Conservation (phyloP, 495 filamentous ascomycete species). For the Penicillium flavigenum region DNA sequence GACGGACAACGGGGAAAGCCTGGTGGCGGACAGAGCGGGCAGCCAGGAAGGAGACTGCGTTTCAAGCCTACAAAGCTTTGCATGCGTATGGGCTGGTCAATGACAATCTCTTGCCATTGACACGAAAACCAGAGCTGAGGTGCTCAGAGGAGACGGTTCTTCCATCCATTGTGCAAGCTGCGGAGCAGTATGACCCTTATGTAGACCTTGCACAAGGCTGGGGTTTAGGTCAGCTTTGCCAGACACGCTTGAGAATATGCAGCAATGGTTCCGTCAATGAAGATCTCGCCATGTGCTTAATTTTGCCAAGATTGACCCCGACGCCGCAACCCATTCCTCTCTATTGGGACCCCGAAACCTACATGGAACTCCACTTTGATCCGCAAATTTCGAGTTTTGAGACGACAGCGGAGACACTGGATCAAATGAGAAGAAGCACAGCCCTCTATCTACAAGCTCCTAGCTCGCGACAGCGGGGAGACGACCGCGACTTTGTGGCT, state of each 20-base stretch:
- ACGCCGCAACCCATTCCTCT: slow-evolving; percentile 44
- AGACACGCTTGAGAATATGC: slow-evolving; percentile 31
- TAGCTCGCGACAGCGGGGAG: slow-evolving; percentile 34
- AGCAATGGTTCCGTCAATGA: slow-evolving; percentile 30
- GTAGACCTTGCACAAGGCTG: slow-evolving; percentile 56
- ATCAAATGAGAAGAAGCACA: slow-evolving; percentile 43
- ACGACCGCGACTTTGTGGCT: slow-evolving; percentile 43
- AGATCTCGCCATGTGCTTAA: slow-evolving; percentile 43
- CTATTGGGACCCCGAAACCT: slow-evolving; percentile 49
- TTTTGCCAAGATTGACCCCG: slow-evolving; percentile 46
- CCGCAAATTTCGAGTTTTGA: slow-evolving; percentile 20
- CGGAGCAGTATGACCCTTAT: slow-evolving; percentile 66
- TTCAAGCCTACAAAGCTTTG: slow-evolving; percentile 73
- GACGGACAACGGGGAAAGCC: slow-evolving; percentile 49
- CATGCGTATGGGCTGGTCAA: slow-evolving; percentile 71
- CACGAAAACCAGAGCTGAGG: slow-evolving; percentile 25
- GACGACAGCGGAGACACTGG: slow-evolving; percentile 11
- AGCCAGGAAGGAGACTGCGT: slow-evolving; percentile 80
- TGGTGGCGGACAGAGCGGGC: slow-evolving; percentile 71
- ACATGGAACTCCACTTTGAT: slow-evolving; percentile 40
- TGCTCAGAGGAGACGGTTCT: slow-evolving; percentile 12
- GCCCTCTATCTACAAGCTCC: slow-evolving; percentile 52
- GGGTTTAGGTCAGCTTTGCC: slow-evolving; percentile 37
- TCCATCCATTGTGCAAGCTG: slow-evolving; percentile 47
- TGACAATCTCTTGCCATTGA: slow-evolving; percentile 70